phyloP scores from a whole-genome alignment of 768 basidiomycete genomes.

The Suillus decipiens region DNA sequence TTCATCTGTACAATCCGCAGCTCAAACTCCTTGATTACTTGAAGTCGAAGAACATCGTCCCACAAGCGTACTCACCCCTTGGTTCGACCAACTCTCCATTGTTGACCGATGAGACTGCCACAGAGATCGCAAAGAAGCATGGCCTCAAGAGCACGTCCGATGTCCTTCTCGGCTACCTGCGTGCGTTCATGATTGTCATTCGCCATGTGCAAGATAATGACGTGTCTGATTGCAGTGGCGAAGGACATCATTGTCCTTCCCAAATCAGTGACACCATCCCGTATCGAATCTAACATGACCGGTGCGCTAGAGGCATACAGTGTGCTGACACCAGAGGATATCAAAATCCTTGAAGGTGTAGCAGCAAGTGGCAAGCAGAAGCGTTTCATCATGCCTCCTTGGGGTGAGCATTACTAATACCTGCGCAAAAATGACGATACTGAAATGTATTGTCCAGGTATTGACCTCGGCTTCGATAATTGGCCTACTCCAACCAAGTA shows the following conservation, averaged over 20 bases:
- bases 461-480: slow-evolving; percentile 72
- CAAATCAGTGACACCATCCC: slow-evolving; percentile 73
- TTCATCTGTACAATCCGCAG: slow-evolving; percentile 77
- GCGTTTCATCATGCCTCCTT: slow-evolving; percentile 66
- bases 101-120: slow-evolving; percentile 59
- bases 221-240: slow-evolving; percentile 43
- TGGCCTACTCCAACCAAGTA: slow-evolving; percentile 40
- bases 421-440: slow-evolving; percentile 11
- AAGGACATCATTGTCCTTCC: slow-evolving; percentile 69
- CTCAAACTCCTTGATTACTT: slow-evolving; percentile 66
- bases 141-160: slow-evolving; percentile 50
- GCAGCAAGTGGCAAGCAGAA: slow-evolving; percentile 64
- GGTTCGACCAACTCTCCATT: slow-evolving; percentile 70
- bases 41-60: slow-evolving; percentile 63
- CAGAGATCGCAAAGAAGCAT: slow-evolving; percentile 60
- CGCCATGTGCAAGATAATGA: slow-evolving; percentile 8
- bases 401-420: slow-evolving; percentile 51
- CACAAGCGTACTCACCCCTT: slow-evolving; percentile 82
- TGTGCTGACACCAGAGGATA: slow-evolving; percentile 51
- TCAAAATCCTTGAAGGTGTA: slow-evolving; percentile 57
- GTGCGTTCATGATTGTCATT: slow-evolving; percentile 36
- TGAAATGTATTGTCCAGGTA: slow-evolving; percentile 38
- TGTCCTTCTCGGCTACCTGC: slow-evolving; percentile 62
- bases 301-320: slow-evolving; percentile 50
- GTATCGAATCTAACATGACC: slow-evolving; percentile 61